A percentile compares a stretch with the other conserved stretches of the same genome.
Conservation (phyloP, 1,284 basidiomycete genomes). For the Apiotrichum siamense region DNA sequence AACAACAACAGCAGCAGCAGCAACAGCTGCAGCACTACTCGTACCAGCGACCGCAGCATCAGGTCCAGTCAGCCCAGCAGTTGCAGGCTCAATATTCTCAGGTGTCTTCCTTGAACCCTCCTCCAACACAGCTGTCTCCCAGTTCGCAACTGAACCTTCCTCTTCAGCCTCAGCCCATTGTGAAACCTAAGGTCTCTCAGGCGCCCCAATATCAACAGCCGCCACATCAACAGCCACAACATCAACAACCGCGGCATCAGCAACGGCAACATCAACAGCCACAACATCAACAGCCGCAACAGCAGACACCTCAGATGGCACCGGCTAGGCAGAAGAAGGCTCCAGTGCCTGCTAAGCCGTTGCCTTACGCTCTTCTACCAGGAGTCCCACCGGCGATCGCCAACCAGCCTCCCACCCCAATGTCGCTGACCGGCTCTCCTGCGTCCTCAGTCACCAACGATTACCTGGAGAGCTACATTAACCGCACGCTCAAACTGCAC, state of each 20-base stretch:
- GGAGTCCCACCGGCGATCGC: not conserved
- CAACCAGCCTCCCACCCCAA: slow-evolving; percentile 12
- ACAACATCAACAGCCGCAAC: not conserved
- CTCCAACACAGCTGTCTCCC: not conserved
- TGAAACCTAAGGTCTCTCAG: too few species aligned
- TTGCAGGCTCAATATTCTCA: not conserved
- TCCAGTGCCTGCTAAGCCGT: not conserved
- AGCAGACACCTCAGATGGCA: not conserved
- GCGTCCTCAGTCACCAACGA: slow-evolving; percentile 4
- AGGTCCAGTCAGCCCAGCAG: not conserved
- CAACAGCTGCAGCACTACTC: not conserved
- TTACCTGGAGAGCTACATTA: slow-evolving; percentile 19
- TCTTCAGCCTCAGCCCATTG: not conserved
- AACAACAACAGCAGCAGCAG: not conserved
- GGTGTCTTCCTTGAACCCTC: too few species aligned
- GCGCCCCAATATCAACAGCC: too few species aligned
- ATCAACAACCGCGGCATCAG: not conserved
- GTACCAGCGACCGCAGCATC: not conserved
- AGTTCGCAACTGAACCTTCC: not conserved
- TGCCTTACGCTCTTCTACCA: slow-evolving; percentile 19
- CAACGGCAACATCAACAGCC: not conserved
- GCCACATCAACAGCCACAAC: not conserved
- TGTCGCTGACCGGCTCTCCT: slow-evolving; percentile 5
- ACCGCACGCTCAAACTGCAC: slow-evolving; percentile 10
- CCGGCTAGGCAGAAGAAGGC: not conserved